Evolutionary conservation across 495 filamentous ascomycete species (phyloP).

Genomic region (Podospora anserina): DNA sequence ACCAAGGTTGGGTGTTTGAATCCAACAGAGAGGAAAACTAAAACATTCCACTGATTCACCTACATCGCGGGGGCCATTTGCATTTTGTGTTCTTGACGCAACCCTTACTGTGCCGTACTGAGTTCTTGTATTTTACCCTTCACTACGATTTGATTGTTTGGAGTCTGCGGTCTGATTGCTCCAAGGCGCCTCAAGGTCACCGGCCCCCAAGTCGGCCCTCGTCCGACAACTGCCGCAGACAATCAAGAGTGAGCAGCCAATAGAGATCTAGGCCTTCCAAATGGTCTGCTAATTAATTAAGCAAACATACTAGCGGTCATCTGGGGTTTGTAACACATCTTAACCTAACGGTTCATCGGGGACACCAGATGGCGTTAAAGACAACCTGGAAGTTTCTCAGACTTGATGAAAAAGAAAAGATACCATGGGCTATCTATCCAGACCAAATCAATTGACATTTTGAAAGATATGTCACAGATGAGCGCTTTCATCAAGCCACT

Average conservation of each 20-base stretch:
- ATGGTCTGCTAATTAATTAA: neutral
- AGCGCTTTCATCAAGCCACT: too few relatives aligned
- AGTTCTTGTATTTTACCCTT: neutral
- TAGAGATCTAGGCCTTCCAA: neutral
- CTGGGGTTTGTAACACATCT: too few relatives aligned
- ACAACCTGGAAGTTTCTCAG: too few relatives aligned
- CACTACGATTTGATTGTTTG: neutral
- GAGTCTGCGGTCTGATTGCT: neutral
- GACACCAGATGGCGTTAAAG: too few relatives aligned
- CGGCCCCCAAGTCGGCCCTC: too few relatives aligned
- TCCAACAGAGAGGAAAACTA: neutral
- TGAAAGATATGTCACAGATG: too few relatives aligned
- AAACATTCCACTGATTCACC: neutral
- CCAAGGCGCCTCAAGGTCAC: neutral
- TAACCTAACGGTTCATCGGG: too few relatives aligned
- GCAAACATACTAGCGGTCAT: neutral
- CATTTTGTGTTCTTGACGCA: neutral
- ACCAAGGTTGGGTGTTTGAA: neutral
- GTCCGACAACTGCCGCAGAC: neutral
- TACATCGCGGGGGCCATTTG: neutral
- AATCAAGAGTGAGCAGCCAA: neutral
- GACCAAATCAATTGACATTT: too few relatives aligned
- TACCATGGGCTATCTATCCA: too few relatives aligned
- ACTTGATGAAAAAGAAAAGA: too few relatives aligned
- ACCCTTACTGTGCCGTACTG: neutral